Evolutionary conservation across 192 early-diverging fungal genomes (phyloP), one percentile per base, ranked within the genome.

Genomic region (Backusella macrospora): DNA sequence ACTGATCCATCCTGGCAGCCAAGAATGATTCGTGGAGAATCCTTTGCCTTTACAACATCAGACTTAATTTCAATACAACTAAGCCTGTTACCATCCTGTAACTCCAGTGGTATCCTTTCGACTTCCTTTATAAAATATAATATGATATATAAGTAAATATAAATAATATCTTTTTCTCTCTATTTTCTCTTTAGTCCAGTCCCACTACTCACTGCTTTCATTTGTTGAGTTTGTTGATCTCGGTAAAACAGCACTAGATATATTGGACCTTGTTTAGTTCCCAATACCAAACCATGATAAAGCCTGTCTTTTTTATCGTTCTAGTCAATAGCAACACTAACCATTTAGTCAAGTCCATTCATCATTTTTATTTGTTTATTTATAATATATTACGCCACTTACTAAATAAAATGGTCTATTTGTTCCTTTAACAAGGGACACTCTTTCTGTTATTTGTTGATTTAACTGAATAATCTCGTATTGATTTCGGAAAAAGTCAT

Each of bases 401-500:
- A 23, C 52, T 23, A 59, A 26, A 26, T 59, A 59, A 26, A 59
- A 59, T n/a, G 16, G 52, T 12, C 26, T 59, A 14, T 59, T 59
- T 59, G 52, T 10, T 26, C 21, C 7, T 5, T 59, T 59, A 59
- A 5, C 52, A 26, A 59, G 52, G 1, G 52, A 59, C 8, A 59
- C 21, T 26, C 26, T 59, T 59, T 59, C 52, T 18, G 10, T 59
- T 59, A 59, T 59, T 26, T 59, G 9, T 21, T 59, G 52, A n/a
- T 18, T 26, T 26, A 59, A 9, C 12, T 59, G 52, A n/a, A 59
- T 59, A 13, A 59, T 59, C 23, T 59, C 52, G 52, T 59, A 59
- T 29, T 59, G 52, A 59, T 59, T 59, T 10, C 52, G 52, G 13
- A 59, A 59, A 59, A 59, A 59, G 21, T 59, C 52, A 23, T 59